Conservation (phyloP, 805 yeast genomes). For the Nakazawaea anatomiae region DNA sequence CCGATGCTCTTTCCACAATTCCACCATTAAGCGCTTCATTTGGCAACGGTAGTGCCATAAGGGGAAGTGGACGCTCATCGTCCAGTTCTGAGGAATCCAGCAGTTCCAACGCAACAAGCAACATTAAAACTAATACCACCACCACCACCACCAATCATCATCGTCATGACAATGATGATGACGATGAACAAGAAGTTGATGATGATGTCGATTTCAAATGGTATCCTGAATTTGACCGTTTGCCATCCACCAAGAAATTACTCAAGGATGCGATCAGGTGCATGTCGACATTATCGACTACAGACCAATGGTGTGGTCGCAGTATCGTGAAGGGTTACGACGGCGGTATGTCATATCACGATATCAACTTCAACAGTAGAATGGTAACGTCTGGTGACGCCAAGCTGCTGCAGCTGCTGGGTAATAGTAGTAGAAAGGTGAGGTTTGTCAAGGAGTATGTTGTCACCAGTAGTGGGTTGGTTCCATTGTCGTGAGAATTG, state of each 20-base stretch:
- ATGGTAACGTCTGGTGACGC: no score
- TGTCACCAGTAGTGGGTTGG: conserved; percentile 7
- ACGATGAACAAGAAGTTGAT: neutral
- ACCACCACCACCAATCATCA: neutral
- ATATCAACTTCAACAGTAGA: no score
- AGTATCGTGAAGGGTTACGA: conserved; percentile 7
- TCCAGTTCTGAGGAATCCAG: neutral
- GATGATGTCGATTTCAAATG: conserved; percentile 6
- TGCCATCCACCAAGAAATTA: conserved; percentile 20
- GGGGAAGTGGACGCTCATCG: neutral
- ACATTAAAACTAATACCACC: neutral
- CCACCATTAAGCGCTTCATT: neutral
- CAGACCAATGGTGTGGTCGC: conserved; percentile 29
- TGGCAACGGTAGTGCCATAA: neutral
- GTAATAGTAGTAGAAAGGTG: neutral
- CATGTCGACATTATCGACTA: conserved; percentile 24
- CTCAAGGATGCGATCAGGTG: conserved; percentile 28
- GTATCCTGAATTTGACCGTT: conserved; percentile 9
- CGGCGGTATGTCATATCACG: no score
- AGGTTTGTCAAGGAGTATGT: conserved; percentile 10
- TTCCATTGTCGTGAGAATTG: neutral
- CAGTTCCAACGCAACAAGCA: no score
- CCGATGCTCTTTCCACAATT: conserved; percentile 4
- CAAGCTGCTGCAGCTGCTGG: no score
- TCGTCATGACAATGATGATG: no score